Evolutionary conservation across 768 basidiomycete species (phyloP).

Genomic region (Boletellus ananas): DNA sequence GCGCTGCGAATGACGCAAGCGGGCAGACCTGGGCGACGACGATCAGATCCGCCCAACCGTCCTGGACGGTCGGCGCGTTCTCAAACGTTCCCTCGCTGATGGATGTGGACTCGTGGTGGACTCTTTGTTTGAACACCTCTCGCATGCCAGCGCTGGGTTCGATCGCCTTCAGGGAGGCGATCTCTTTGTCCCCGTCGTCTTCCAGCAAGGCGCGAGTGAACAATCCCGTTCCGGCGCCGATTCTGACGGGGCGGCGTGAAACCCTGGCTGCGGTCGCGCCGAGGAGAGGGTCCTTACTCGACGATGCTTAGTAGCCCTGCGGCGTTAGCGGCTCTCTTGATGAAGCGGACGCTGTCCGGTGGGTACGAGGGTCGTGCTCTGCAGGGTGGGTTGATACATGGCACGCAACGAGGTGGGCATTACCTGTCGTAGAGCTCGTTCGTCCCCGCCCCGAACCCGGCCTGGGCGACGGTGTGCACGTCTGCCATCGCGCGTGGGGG

Average conservation of each 20-base stretch:
- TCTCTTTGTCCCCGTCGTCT: slow-evolving; percentile 51
- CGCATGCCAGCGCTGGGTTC: slow-evolving; percentile 93
- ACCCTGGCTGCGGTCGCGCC: not conserved
- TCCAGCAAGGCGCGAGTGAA: slow-evolving; percentile 80
- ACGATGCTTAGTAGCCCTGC: slow-evolving; percentile 53
- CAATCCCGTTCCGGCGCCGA: slow-evolving; percentile 84
- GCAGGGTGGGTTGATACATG: not conserved
- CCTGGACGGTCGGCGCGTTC: slow-evolving; percentile 46
- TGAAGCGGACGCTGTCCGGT: slow-evolving; percentile 51
- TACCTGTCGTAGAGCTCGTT: slow-evolving; percentile 83
- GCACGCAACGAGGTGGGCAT: too few species aligned
- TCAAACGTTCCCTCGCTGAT: slow-evolving; percentile 71
- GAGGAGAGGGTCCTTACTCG: slow-evolving; percentile 48
- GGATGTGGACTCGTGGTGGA: slow-evolving; percentile 50
- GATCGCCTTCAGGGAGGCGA: slow-evolving; percentile 59
- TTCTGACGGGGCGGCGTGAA: slow-evolving; percentile 38
- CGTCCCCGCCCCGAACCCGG: slow-evolving; percentile 75
- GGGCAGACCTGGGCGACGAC: slow-evolving; percentile 65
- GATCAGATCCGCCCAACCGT: slow-evolving; percentile 74
- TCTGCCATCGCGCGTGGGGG: too few species aligned
- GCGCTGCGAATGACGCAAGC: not conserved
- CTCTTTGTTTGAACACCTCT: slow-evolving; percentile 54
- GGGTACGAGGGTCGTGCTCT: slow-evolving; percentile 84
- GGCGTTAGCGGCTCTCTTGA: slow-evolving; percentile 45
- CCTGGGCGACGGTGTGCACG: slow-evolving; percentile 65